Evolutionary conservation across 2,329 filamentous ascomycete genomes (phyloP).

Genomic region (Talaromyces sp.): DNA sequence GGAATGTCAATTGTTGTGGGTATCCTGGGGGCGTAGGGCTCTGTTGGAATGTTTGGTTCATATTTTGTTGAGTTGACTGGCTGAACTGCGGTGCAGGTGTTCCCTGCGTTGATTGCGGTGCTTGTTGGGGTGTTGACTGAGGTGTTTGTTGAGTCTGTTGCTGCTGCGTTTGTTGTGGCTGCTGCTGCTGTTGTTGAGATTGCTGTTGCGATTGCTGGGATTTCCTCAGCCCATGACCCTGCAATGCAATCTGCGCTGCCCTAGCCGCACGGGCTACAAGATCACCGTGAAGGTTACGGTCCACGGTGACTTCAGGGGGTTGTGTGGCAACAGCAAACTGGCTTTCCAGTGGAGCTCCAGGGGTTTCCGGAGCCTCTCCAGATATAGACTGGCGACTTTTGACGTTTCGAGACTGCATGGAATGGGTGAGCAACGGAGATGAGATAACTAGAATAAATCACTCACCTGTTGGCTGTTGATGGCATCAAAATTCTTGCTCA

Average conservation of each 20-base stretch:
- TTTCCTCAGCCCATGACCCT: constrained; percentile 35
- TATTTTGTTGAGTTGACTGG: constrained; percentile 18
- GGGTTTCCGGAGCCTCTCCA: constrained; percentile 31
- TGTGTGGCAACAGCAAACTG: constrained; percentile 36
- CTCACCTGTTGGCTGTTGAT: constrained; percentile 45
- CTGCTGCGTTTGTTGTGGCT: constrained; percentile 23
- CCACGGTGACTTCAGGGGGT: constrained; percentile 34
- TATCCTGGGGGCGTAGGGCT: constrained; percentile 32
- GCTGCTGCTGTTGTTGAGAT: constrained; percentile 24
- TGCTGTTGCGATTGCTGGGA: constrained; percentile 30
- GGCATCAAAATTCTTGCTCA: constrained; percentile 54
- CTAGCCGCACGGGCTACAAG: constrained; percentile 44
- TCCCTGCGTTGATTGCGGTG: constrained; percentile 23
- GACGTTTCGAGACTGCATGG: constrained; percentile 31
- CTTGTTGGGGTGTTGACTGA: constrained; percentile 19
- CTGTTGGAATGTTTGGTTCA: constrained; percentile 26
- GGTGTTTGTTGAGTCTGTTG: constrained; percentile 14
- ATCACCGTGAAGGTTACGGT: constrained; percentile 38
- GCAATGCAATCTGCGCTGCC: constrained; percentile 44
- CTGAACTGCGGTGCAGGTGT: constrained; percentile 28
- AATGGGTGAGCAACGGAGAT: constrained; percentile 15
- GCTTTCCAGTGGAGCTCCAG: constrained; percentile 34
- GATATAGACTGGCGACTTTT: constrained; percentile 34
- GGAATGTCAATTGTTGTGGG: constrained; percentile 30
- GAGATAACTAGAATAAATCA: neutral